A percentile compares a stretch with the other conserved stretches of the same genome.
Conservation (phyloP, 441 rosid genomes). For the Cnidoscolus chayamansa region DNA sequence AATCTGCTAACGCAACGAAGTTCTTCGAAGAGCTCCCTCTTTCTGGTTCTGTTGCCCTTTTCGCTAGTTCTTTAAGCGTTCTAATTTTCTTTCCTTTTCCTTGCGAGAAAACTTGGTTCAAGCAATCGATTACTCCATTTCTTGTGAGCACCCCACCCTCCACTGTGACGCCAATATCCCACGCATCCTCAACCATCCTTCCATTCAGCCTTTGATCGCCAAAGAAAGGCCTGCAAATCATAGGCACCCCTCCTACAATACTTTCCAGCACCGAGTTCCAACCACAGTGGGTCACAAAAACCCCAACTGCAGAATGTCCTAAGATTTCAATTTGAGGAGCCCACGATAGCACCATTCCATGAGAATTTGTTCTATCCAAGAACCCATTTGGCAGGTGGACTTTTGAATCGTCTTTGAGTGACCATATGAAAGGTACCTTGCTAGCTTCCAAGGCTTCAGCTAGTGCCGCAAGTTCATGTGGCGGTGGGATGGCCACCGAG, state of each 20-base stretch:
- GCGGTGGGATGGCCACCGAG: conserved; percentile 26
- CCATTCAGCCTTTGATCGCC: conserved; percentile 13
- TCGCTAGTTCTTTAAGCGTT: conserved; percentile 12
- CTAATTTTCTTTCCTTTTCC: conserved; percentile 22
- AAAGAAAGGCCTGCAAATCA: conserved; percentile 19
- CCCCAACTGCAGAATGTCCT: background rate
- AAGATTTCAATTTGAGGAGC: conserved; percentile 5
- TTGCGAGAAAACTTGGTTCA: conserved; percentile 14
- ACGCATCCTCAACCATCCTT: conserved; percentile 28
- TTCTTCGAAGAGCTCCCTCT: conserved; percentile 27
- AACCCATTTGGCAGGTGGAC: conserved; percentile 29
- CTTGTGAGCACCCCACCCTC: conserved; percentile 28
- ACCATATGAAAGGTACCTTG: conserved; percentile 39
- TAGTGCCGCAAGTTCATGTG: conserved; percentile 26
- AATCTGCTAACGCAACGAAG: conserved; percentile 14
- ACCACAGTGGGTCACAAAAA: conserved; percentile 14
- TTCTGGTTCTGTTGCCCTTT: conserved; percentile 9
- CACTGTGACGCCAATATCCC: conserved; percentile 25
- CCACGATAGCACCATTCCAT: conserved; percentile 28
- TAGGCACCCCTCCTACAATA: conserved; percentile 11
- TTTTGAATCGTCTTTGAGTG: conserved; percentile 26
- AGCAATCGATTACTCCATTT: conserved; percentile 13
- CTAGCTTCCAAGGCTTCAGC: conserved; percentile 30
- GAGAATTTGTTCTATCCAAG: conserved; percentile 19
- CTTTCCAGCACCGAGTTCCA: conserved; percentile 17